Conservation (phyloP, 805 yeast genomes). For the Hanseniaspora lindneri region DNA sequence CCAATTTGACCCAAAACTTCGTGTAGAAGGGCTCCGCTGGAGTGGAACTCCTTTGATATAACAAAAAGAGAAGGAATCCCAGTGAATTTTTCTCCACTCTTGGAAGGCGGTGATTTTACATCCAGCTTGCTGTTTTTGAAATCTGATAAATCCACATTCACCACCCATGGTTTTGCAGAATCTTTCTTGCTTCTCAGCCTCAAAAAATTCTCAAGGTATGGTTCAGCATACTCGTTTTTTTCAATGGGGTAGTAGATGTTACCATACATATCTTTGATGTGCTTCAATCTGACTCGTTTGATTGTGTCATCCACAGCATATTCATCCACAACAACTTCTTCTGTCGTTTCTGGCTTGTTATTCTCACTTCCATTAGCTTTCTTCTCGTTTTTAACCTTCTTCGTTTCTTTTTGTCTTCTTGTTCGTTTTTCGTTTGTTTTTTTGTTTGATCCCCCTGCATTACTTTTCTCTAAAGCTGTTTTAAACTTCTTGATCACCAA, state of each 20-base stretch:
- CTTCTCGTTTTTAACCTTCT: constrained; percentile 15
- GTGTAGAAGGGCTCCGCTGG: constrained; percentile 41
- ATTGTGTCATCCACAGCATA: constrained; percentile 13
- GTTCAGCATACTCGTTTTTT: constrained; percentile 35
- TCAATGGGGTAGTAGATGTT: constrained; percentile 29
- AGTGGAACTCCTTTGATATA: constrained; percentile 30
- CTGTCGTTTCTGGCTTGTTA: background rate
- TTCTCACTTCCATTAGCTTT: constrained; percentile 11
- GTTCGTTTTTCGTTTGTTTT: background rate
- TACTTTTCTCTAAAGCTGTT: constrained; percentile 8
- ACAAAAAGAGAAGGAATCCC: constrained; percentile 65
- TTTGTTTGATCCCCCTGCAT: constrained; percentile 12
- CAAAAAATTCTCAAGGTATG: constrained; percentile 36
- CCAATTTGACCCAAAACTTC: constrained; percentile 68
- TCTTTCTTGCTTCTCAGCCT: constrained; percentile 33
- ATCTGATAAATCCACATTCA: constrained; percentile 16
- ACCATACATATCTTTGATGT: constrained; percentile 30
- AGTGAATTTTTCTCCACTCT: constrained; percentile 42
- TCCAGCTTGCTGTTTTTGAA: constrained; percentile 25
- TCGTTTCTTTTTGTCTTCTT: constrained; percentile 1
- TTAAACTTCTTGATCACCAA: constrained; percentile 5
- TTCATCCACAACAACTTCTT: background rate
- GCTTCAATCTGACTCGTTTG: constrained; percentile 28
- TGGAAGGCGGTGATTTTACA: constrained; percentile 39
- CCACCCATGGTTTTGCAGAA: constrained; percentile 33